phyloP scores from a whole-genome alignment of 345 rosid genomes.

The Turritis glabra region DNA sequence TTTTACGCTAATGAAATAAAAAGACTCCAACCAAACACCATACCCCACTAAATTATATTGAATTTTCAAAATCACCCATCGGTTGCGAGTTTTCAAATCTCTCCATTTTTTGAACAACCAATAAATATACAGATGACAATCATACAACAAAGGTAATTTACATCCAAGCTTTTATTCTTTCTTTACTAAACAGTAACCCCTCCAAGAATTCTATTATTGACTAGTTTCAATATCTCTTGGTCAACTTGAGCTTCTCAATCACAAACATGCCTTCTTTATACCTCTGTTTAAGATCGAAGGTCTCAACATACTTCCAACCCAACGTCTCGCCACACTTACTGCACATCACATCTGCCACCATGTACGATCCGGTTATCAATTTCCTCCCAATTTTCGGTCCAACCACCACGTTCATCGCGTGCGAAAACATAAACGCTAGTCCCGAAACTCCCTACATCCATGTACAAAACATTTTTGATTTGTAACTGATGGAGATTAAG shows the following conservation, averaged over 20 bases:
- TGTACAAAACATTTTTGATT: background rate
- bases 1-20: too few relatives aligned
- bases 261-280: conserved; percentile 86
- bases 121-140: background rate
- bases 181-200: background rate
- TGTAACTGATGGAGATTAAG: background rate
- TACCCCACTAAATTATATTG: too few relatives aligned
- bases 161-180: background rate
- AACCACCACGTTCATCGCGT: conserved; percentile 65
- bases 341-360: conserved; percentile 73
- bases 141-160: background rate
- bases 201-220: background rate
- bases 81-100: background rate
- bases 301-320: conserved; percentile 86
- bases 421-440: conserved; percentile 77
- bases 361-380: conserved; percentile 70
- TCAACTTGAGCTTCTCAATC: conserved; percentile 68
- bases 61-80: too few relatives aligned
- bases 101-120: background rate
- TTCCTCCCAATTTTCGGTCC: conserved; percentile 76
- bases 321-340: conserved; percentile 62
- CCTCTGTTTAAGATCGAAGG: conserved; percentile 61
- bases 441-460: conserved; percentile 63
- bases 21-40: too few relatives aligned
- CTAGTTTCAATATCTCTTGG: conserved; percentile 48